Evolutionary conservation across 2,329 filamentous ascomycete species (phyloP), one percentile per base, ranked within the genome.

Genomic region (Blastomyces percursus): DNA sequence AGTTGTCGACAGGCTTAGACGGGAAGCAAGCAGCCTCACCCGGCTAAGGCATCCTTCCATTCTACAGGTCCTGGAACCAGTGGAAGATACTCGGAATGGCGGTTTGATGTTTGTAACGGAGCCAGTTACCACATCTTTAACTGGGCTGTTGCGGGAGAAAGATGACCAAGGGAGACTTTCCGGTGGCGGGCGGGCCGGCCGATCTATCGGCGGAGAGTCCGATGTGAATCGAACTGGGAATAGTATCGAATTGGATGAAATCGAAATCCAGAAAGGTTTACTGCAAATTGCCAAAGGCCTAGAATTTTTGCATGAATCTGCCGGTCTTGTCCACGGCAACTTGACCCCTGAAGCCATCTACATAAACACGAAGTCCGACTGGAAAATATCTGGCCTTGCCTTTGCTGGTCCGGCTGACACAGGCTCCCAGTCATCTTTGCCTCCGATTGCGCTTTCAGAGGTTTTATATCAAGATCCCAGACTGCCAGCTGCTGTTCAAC

Each of bases 91-190:
- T 14, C 83, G 94, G 64, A 90, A 84, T 69, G 93, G 94, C 3
- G 92, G 93, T 1, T 79, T 99, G 64, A 95, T 96, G 81, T 99
- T 99, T 77, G 93, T 91, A 32, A 96, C 94, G 0, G 94, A 99
- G 73, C 84, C 87, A 1, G 89, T 99, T 42, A 94, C 91, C 1
- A 88, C 91, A 7, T 96, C 91, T n/a, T 80, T 99, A 61, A 86
- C 90, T 19, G 87, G 87, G 27, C 73, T 96, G 40, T 73, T 99
- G 59, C 84, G 87, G 67, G 92, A 96, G 66, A 96, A 96, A 76
- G 92, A 96, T 72, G 88, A 91, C 8, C 87, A 93, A 72, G 91
- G 96, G 73, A 82, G 84, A 64, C 78, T 81, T 16, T 84, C 86
- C 48, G 86, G 89, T 0, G 85, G 87, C 50, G 86, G 89, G 12